Percentiles rank a stretch among this genome's conserved stretches.
Evolutionary conservation across 768 basidiomycete genomes (phyloP).

Genomic region (Serpula lacrymans): DNA sequence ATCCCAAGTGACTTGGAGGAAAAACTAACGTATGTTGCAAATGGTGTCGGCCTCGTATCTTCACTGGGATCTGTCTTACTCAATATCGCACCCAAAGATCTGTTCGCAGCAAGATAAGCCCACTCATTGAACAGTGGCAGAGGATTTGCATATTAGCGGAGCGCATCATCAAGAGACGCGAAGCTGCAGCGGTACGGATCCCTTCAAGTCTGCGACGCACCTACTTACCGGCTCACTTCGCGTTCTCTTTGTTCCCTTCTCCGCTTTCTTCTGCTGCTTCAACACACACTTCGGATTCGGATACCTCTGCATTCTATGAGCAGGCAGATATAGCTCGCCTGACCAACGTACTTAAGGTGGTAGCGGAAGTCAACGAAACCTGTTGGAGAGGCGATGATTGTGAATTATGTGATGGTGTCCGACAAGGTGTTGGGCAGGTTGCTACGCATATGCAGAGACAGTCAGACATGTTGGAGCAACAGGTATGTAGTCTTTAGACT

Average conservation of each 20-base stretch:
- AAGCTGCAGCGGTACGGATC: conserved; percentile 87
- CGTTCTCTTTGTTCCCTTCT: conserved; percentile 49
- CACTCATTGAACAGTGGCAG: conserved; percentile 89
- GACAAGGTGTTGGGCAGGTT: conserved; percentile 64
- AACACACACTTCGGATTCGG: conserved; percentile 11
- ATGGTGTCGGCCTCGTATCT: conserved; percentile 1
- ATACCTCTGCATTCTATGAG: conserved; percentile 27
- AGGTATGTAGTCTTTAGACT: conserved; percentile 48
- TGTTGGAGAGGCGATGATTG: conserved; percentile 87
- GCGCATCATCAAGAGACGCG: conserved; percentile 83
- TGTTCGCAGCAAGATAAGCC: conserved; percentile 70
- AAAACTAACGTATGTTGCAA: conserved; percentile 65
- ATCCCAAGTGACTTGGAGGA: conserved; percentile 92
- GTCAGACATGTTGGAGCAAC: conserved; percentile 69
- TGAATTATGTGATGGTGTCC: conserved; percentile 75
- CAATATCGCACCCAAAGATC: conserved; percentile 40
- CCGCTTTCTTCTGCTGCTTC: conserved; percentile 21
- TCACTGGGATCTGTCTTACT: conserved; percentile 3
- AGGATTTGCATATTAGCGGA: conserved; percentile 84
- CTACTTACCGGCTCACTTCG: conserved; percentile 69
- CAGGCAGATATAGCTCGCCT: conserved; percentile 84
- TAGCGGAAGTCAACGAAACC: conserved; percentile 72
- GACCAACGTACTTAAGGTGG: conserved; percentile 76
- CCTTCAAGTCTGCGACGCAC: conserved; percentile 57
- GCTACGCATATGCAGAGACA: conserved; percentile 66